Base-by-base conservation (phyloP, 108 stramenopile genomes). In the Discostella pseudostelligera region DNA sequence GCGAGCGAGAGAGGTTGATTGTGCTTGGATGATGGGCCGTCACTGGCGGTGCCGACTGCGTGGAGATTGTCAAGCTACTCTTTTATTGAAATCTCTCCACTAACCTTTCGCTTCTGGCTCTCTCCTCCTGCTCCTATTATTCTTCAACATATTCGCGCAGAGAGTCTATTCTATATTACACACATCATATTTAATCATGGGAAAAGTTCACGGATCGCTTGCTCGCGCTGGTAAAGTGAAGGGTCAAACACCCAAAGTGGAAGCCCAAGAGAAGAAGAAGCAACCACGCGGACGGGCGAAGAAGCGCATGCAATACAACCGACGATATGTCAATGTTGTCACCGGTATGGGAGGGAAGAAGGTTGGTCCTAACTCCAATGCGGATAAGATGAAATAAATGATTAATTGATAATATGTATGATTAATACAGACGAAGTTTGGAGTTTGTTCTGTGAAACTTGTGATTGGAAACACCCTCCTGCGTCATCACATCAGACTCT, bases 201-300 rank as follows among this genome's bases (percentile, higher is more conserved):
- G 98, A 81, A 99, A 99, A 82, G 99, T 99, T 68, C 99, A 99
- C 95, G 99, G 99, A 84, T 99, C 99, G 48, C 89, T 99, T 57
- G 99, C 99, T 61, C 99, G 99, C 87, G 99, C 99, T 76, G 99
- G 99, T 80, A 99, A 99, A 87, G 99, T 99, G 46, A 97, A 96
- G 92, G 96, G 96, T 63, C 99, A 99, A 84, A 99, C 99, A 45
- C 99, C 97, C 82, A 99, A 99, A 96, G 93, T 96, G 19, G 89
- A 92, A 80, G 75, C 74, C 49, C 85, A 94, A 87, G 92, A 94
- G 60, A 97, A 96, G 85, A 93, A 86, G 80, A 96, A 96, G 81
- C 85, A 93, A 90, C 97, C 96, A 54, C 85, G 93, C 50, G 99
- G 99, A 57, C 93, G 99, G 51, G 97, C 97, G 59, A 99, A 99